Base-by-base conservation (phyloP, 1,139 yeast species). In the Suhomyces ambrosiae region DNA sequence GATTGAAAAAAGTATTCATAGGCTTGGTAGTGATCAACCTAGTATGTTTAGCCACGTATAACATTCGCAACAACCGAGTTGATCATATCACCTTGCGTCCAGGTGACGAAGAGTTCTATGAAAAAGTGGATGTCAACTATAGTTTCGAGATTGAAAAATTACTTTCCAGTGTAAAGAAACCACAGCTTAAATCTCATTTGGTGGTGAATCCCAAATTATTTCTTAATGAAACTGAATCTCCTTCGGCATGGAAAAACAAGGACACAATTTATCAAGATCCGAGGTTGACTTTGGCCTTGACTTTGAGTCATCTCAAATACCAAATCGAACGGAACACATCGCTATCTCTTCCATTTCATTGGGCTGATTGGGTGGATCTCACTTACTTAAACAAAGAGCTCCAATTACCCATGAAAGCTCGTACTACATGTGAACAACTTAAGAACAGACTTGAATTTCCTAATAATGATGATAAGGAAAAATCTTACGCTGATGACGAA, bases 361-460 rank as follows among this genome's bases (percentile, higher is more conserved):
- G 56, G 57, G 39, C 46, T 1, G 57, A 53, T 39, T 53, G 57
- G 57, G 47, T 47, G 10, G 53, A 51, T 35, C 35, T 50, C 38
- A 35, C 43, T 5, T 33, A 28, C 16, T 30, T 51, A 23, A 44
- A 49, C 38, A 18, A 21, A 9, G 40, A 42, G 40, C 35, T 39
- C 19, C 30, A 37, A 3, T 23, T 37, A 14, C 54, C 59, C 1
- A 14, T 54, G 5, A 34, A 29, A 5, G 35, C 46, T 16, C 42
- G 61, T 34, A 41, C 42, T 24, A 38, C 34, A 37, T 48, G 53
- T 22, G 37, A 34, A 4, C 37, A 49, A 33, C 29, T 49, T 14
- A 45, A 40, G 32, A 16, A 32, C 11, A 27, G n/a, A 18, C 33
- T 44, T 12, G 21, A 34, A 6, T 38, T 10, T 15, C 33, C 30